These are phyloP conservation scores for Teunomyces pallodes DNA, from an alignment of 805 yeast species.

Conservation along the genomic window DNA sequence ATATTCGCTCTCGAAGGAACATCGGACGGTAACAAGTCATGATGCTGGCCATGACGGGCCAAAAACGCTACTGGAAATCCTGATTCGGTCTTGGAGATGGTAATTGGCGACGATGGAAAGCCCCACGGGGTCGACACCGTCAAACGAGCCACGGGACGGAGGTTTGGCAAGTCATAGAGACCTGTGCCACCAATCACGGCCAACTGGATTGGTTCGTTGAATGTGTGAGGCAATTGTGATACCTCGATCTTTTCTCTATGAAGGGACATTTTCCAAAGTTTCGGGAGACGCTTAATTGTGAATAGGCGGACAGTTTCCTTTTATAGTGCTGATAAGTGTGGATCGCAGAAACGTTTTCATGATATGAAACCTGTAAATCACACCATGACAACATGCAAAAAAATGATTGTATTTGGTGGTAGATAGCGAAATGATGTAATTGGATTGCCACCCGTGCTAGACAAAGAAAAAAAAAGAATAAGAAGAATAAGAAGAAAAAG, in stretches of 20 bases:
- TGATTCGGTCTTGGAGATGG: constrained; percentile 70
- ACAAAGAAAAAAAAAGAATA: no score
- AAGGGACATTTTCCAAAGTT: constrained; percentile 26
- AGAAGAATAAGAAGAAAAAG: no score
- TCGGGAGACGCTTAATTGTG: background rate
- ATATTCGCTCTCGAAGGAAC: constrained; percentile 94
- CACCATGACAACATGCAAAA: background rate
- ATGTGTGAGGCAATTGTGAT: constrained; percentile 46
- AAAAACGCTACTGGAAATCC: constrained; percentile 91
- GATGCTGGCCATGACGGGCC: constrained; percentile 92
- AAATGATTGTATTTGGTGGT: no score
- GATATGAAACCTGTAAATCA: background rate
- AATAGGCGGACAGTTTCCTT: no score
- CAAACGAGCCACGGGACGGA: constrained; percentile 81
- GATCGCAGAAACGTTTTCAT: background rate
- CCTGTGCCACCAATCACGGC: constrained; percentile 99
- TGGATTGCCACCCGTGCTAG: no score
- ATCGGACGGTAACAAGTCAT: constrained; percentile 84
- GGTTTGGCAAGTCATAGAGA: constrained; percentile 78
- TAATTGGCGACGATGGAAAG: constrained; percentile 88
- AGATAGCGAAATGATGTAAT: no score
- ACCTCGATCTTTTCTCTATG: constrained; percentile 32
- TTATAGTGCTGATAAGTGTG: background rate
- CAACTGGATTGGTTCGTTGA: constrained; percentile 65
- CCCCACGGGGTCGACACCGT: constrained; percentile 97